phyloP scores from a whole-genome alignment of 2,329 filamentous ascomycete species.

The Monosporascus sp. region DNA sequence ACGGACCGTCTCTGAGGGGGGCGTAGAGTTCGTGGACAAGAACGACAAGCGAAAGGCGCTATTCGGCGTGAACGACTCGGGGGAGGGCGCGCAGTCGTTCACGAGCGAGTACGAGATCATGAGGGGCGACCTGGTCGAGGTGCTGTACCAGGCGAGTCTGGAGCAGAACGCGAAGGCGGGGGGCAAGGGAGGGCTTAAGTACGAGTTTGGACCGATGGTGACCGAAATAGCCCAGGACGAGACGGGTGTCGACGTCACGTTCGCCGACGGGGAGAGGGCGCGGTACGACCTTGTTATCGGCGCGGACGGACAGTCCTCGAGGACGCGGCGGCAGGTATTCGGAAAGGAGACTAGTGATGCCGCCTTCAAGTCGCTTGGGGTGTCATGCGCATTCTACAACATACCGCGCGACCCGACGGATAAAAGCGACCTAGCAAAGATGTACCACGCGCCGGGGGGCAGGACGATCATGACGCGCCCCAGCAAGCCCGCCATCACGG shows the following conservation, averaged over 20 bases:
- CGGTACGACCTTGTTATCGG: conserved; percentile 49
- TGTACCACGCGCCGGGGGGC: conserved; percentile 30
- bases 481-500: conserved; percentile 26
- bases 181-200: conserved; percentile 22
- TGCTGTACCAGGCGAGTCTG: conserved; percentile 40
- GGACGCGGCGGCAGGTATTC: conserved; percentile 36
- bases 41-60: conserved; percentile 32
- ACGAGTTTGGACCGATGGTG: conserved; percentile 28
- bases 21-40: conserved; percentile 40
- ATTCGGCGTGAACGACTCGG: conserved; percentile 34
- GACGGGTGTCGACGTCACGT: conserved; percentile 27
- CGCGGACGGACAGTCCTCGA: conserved; percentile 49
- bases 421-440: conserved; percentile 25
- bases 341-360: conserved; percentile 20
- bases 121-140: conserved; percentile 47
- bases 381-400: conserved; percentile 36
- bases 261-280: conserved; percentile 38
- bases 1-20: conserved; percentile 40
- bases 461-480: conserved; percentile 35
- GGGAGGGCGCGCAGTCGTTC: conserved; percentile 37
- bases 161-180: conserved; percentile 14
- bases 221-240: conserved; percentile 24
- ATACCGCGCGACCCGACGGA: conserved; percentile 25
- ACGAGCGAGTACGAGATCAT: conserved; percentile 57
- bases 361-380: conserved; percentile 22